Conservation (phyloP, 257 asterid species). For the Solanum piurae region DNA sequence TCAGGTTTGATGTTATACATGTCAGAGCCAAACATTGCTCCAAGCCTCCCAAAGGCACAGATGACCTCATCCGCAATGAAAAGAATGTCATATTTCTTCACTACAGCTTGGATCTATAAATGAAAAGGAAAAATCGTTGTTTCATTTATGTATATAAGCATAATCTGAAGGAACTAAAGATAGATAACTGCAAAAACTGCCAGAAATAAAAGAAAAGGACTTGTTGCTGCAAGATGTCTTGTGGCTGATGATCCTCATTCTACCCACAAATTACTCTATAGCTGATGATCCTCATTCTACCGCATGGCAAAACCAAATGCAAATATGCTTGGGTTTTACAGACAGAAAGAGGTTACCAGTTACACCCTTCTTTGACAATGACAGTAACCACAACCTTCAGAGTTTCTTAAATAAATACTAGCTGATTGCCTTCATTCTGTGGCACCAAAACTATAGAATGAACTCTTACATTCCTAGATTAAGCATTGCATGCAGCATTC, state of each 20-base stretch:
- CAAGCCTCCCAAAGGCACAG: slow-evolving; percentile 94
- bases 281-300: background rate
- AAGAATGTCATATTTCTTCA: slow-evolving; percentile 74
- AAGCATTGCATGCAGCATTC: background rate
- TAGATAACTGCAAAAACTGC: background rate
- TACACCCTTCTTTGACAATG: background rate
- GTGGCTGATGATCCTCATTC: background rate
- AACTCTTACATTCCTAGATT: background rate
- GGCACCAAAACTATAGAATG: background rate
- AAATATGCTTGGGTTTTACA: background rate
- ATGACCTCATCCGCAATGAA: slow-evolving; percentile 94
- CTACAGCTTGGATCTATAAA: slow-evolving; percentile 74
- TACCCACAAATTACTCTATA: background rate
- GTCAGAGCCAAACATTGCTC: slow-evolving; percentile 90
- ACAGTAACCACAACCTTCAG: background rate
- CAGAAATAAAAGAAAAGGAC: background rate
- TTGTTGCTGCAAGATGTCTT: background rate
- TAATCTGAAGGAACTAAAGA: background rate
- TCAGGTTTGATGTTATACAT: slow-evolving; percentile 86
- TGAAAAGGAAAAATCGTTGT: background rate
- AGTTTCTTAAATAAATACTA: background rate
- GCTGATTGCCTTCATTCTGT: background rate
- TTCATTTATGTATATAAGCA: background rate
- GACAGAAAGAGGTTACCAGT: background rate
- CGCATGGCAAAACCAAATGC: background rate